Percentiles rank a stretch among this genome's conserved stretches.
Evolutionary conservation across 768 basidiomycete genomes (phyloP).

Genomic region (Agaricus sinodeliciosus): DNA sequence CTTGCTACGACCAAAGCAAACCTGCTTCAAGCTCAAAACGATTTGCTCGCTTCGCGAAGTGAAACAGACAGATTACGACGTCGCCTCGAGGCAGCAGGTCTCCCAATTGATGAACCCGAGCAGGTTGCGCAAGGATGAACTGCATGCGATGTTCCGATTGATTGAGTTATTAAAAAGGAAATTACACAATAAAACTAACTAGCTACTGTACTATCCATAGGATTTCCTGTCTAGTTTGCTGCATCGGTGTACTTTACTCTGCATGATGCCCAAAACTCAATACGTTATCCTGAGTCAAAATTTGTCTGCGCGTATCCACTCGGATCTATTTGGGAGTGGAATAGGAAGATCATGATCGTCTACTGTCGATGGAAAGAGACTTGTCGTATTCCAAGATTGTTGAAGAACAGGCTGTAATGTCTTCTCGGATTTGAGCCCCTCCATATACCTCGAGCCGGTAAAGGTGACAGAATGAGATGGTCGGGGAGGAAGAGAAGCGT

Average conservation of each 20-base stretch:
- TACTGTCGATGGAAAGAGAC: slow-evolving; percentile 33
- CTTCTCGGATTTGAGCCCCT: slow-evolving; percentile 21
- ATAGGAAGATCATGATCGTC: slow-evolving; percentile 50
- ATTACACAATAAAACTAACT: neutral
- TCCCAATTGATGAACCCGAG: neutral
- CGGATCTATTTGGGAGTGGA: slow-evolving; percentile 40
- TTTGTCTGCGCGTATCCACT: slow-evolving; percentile 46
- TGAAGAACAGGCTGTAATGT: neutral
- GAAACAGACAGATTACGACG: slow-evolving; percentile 25
- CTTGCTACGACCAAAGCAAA: slow-evolving; percentile 43
- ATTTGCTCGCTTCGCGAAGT: slow-evolving; percentile 36
- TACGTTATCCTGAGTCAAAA: neutral
- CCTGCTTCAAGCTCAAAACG: slow-evolving; percentile 36
- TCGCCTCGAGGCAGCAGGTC: slow-evolving; percentile 2
- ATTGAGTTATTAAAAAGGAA: slow-evolving; percentile 2
- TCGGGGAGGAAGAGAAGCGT: slow-evolving; percentile 19
- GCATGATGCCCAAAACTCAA: too few relatives aligned
- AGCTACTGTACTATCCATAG: neutral
- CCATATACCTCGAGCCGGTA: slow-evolving; percentile 34
- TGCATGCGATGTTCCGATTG: neutral
- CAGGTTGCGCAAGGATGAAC: neutral
- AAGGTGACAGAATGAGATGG: slow-evolving; percentile 17
- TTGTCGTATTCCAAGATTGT: neutral
- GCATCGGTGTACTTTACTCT: too few relatives aligned
- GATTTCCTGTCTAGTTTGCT: neutral